These are phyloP conservation scores for Gracilaria caudata DNA, from an alignment of 23 red algal species.

Conservation along the genomic window DNA sequence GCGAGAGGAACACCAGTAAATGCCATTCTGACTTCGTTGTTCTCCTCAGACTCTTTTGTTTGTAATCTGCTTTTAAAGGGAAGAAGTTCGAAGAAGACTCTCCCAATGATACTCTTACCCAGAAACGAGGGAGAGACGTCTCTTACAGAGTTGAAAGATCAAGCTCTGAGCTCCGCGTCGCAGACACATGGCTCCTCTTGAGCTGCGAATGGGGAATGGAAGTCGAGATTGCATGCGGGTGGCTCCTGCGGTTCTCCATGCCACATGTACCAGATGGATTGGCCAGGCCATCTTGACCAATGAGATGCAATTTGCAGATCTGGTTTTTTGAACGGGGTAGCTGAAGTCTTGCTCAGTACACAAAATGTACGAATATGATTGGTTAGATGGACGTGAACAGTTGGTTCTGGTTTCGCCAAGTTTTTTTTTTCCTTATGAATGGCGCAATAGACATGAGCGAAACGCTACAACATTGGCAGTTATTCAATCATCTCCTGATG, in stretches of 20 bases:
- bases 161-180: neutral
- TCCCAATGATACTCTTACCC: neutral
- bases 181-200: too few species aligned
- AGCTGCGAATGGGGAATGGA: neutral
- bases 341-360: too few species aligned
- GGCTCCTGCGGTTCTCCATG: neutral
- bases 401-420: too few species aligned
- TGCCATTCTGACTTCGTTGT: neutral
- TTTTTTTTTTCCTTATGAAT: too few species aligned
- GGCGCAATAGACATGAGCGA: too few species aligned
- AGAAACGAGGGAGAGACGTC: neutral
- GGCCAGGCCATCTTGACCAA: too few species aligned
- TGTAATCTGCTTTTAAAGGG: neutral
- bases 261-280: neutral
- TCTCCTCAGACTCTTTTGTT: neutral
- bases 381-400: too few species aligned
- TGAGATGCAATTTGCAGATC: too few species aligned
- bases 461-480: too few species aligned
- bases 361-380: too few species aligned
- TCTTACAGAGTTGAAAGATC: neutral
- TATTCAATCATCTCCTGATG: too few species aligned
- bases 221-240: neutral
- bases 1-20: slow-evolving; percentile 6
- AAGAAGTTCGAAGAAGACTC: neutral
- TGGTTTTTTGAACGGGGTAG: too few species aligned